Evolutionary conservation across 768 basidiomycete genomes (phyloP).

Genomic region (Naganishia vishniacii): DNA sequence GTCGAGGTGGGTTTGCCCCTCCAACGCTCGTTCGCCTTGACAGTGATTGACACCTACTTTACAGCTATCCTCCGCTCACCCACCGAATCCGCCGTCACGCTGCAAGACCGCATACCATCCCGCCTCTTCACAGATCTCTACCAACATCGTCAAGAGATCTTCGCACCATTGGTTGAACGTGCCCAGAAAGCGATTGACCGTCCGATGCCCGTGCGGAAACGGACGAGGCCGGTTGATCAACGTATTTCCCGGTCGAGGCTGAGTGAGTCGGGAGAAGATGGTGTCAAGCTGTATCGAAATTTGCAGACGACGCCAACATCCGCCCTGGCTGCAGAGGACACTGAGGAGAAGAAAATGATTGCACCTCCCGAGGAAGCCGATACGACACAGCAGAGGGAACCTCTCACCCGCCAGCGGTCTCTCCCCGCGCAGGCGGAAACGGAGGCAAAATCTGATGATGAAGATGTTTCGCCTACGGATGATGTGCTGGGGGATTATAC

Average conservation of each 20-base stretch:
- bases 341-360: neutral
- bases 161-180: slow-evolving; percentile 74
- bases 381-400: neutral
- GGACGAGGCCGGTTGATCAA: slow-evolving; percentile 82
- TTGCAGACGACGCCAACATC: neutral
- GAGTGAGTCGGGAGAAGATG: slow-evolving; percentile 61
- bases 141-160: slow-evolving; percentile 63
- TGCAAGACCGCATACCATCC: slow-evolving; percentile 84
- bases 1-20: slow-evolving; percentile 61
- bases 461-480: slow-evolving; percentile 12
- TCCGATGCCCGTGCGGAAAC: slow-evolving; percentile 73
- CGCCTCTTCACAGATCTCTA: slow-evolving; percentile 79
- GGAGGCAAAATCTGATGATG: neutral
- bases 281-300: slow-evolving; percentile 60
- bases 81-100: slow-evolving; percentile 71
- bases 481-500: slow-evolving; percentile 8
- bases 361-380: neutral
- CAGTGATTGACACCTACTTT: neutral
- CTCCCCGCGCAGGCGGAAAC: neutral
- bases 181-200: slow-evolving; percentile 86
- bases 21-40: neutral
- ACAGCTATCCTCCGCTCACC: slow-evolving; percentile 76
- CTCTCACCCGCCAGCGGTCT: neutral
- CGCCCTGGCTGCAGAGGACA: neutral
- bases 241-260: slow-evolving; percentile 73